phyloP scores from a whole-genome alignment of 1,139 yeast genomes.

The Diutina neorugosa region DNA sequence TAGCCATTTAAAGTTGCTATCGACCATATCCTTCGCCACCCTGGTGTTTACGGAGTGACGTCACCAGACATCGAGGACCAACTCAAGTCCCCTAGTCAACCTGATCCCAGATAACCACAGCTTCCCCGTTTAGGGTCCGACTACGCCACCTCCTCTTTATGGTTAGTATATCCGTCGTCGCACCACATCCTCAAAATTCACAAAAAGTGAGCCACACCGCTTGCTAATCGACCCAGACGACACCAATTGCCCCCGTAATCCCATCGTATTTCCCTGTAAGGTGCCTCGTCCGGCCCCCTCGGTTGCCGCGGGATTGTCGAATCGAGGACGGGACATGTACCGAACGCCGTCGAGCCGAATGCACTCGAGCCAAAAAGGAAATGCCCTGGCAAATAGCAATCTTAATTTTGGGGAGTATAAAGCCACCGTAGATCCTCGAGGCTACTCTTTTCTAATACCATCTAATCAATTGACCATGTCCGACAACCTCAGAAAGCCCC shows the following conservation, averaged over 20 bases:
- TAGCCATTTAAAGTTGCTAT: background rate
- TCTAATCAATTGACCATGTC: background rate
- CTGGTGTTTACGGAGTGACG: background rate
- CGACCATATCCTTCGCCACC: background rate
- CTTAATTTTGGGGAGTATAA: too few relatives aligned
- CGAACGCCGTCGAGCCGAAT: background rate
- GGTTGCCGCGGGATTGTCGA: background rate
- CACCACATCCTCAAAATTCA: too few relatives aligned
- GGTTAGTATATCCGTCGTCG: too few relatives aligned
- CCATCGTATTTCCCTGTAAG: background rate
- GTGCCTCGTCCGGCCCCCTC: background rate
- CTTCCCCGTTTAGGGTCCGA: too few relatives aligned
- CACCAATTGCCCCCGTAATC: too few relatives aligned
- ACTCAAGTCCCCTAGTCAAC: background rate
- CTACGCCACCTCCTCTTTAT: too few relatives aligned
- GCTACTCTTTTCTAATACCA: too few relatives aligned
- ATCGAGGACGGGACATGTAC: background rate
- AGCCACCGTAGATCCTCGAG: too few relatives aligned
- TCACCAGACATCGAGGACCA: background rate
- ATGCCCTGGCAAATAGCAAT: background rate
- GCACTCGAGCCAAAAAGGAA: background rate
- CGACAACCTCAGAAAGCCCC: conserved; percentile 1
- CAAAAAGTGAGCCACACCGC: too few relatives aligned
- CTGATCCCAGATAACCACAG: too few relatives aligned
- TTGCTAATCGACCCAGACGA: too few relatives aligned